Base-by-base conservation (phyloP, 305 asterid genomes). In the Fraxinus sp. region DNA sequence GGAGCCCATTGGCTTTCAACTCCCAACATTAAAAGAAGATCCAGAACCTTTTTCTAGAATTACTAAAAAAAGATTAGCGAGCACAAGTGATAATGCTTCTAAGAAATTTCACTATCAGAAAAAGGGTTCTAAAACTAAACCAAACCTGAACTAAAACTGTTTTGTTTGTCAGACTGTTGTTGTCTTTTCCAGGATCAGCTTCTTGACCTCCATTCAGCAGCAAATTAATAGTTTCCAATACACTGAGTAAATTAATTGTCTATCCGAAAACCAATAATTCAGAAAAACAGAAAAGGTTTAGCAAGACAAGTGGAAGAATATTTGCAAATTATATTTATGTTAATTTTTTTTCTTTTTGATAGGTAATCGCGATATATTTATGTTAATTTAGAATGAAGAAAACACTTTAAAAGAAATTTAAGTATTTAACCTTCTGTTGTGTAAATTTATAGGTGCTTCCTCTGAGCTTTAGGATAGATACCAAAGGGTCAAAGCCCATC, bases 1-100 rank as follows among this genome's bases (percentile, higher is more conserved):
- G 98, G 98, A 79, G 99, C 98, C 97, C 98, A 92, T 81, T 92
- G 99, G 89, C 96, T 94, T 90, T 95, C 99, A 83, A 95, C 98
- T 85, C 98, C 98, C 86, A 95, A 83, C 99, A 95, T 85, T 81
- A 95, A 81, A 80, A 95, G 94, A 88, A 94, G 92, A 88, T 92
- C 97, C 90, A 94, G 74, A 79, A 90, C 88, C 89, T 90, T 94
- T 81, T 92, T 95, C 99, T 94, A 81, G 88, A 89, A 86, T 85
- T 24, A 83, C 71, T 3, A 86, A 75, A 78, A 80, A 33, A 80
- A 32, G 62, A 81, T 68, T 24, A 37, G 84, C 44, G 78, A 66
- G 64, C 64, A 16, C 80, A 73, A 64, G 62, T 3, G 36, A 74
- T 30, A 55, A 75, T 18, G n/a, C 75, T 57, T 76, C 78, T 39